Percentiles rank a stretch among this genome's conserved stretches.
phyloP scores from a whole-genome alignment of 106 monocot species.

The Dendrobium chrysotoxum region DNA sequence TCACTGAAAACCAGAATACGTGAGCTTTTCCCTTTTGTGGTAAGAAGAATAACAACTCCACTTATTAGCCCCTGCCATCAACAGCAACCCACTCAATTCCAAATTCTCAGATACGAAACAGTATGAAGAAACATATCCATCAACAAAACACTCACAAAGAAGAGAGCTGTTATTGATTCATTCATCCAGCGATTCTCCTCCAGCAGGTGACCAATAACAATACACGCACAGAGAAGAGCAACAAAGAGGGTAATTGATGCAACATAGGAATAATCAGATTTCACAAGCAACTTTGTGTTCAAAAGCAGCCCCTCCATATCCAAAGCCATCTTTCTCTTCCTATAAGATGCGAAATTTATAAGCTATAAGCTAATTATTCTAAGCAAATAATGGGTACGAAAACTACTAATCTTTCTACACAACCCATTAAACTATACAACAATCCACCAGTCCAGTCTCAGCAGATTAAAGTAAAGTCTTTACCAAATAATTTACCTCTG shows the following conservation, averaged over 20 bases:
- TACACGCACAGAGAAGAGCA: conserved; percentile 29
- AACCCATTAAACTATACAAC: not conserved
- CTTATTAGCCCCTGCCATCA: conserved; percentile 9
- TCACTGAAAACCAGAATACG: conserved; percentile 41
- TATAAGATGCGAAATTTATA: not conserved
- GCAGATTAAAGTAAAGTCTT: not conserved
- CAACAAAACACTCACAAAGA: conserved; percentile 22
- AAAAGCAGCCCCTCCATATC: conserved; percentile 4
- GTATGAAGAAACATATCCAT: not conserved
- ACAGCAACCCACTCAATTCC: not conserved
- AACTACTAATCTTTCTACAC: not conserved
- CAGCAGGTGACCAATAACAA: conserved; percentile 37
- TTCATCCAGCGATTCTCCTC: conserved; percentile 46
- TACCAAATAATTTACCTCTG: not conserved
- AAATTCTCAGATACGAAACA: conserved; percentile 15
- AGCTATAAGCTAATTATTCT: not conserved
- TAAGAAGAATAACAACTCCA: conserved; percentile 26
- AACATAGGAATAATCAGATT: conserved; percentile 22
- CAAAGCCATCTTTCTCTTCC: conserved; percentile 11
- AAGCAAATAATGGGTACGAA: not conserved
- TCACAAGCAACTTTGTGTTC: not conserved
- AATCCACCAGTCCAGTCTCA: not conserved
- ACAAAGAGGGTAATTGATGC: conserved; percentile 33
- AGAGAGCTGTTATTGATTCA: conserved; percentile 32
- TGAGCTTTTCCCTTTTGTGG: conserved; percentile 31